Conservation (phyloP, 495 filamentous ascomycete species). For the Bacidia rubella region DNA sequence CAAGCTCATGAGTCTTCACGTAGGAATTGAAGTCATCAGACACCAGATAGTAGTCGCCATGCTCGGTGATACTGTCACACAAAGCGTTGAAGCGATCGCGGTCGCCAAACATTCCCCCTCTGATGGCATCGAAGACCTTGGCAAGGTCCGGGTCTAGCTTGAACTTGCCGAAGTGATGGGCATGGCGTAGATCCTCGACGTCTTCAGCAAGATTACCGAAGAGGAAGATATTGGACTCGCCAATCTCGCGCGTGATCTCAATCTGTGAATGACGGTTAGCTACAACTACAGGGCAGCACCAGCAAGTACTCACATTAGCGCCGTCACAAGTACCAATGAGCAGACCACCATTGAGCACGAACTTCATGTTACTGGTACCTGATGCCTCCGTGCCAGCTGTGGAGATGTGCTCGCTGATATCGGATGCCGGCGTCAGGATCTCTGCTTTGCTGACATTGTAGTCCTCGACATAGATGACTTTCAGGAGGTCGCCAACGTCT, state of each 20-base stretch:
- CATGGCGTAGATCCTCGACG: slow-evolving; percentile 89
- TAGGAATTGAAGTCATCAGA: slow-evolving; percentile 95
- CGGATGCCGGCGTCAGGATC: slow-evolving; percentile 85
- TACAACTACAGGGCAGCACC: not conserved
- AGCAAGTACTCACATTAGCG: slow-evolving; percentile 61
- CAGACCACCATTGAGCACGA: slow-evolving; percentile 89
- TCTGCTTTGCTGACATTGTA: slow-evolving; percentile 99
- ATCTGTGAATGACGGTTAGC: slow-evolving; percentile 39
- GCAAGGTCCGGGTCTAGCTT: slow-evolving; percentile 59
- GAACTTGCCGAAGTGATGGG: slow-evolving; percentile 71
- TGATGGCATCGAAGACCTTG: slow-evolving; percentile 73
- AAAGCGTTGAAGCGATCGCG: slow-evolving; percentile 62
- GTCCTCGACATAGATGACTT: slow-evolving; percentile 94
- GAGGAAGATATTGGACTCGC: slow-evolving; percentile 94
- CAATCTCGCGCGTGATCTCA: slow-evolving; percentile 94
- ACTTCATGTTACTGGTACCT: slow-evolving; percentile 87
- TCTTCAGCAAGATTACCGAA: slow-evolving; percentile 95
- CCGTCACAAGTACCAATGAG: slow-evolving; percentile 98
- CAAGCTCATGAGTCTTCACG: slow-evolving; percentile 71
- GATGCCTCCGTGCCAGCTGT: slow-evolving; percentile 83
- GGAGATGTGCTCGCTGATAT: slow-evolving; percentile 97
- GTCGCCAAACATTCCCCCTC: slow-evolving; percentile 64
- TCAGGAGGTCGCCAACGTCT: slow-evolving; percentile 85
- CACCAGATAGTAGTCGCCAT: slow-evolving; percentile 95
- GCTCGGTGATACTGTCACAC: slow-evolving; percentile 69